Evolutionary conservation across 73 alveolate species (phyloP).

Genomic region (Paramecium octaurelia): DNA sequence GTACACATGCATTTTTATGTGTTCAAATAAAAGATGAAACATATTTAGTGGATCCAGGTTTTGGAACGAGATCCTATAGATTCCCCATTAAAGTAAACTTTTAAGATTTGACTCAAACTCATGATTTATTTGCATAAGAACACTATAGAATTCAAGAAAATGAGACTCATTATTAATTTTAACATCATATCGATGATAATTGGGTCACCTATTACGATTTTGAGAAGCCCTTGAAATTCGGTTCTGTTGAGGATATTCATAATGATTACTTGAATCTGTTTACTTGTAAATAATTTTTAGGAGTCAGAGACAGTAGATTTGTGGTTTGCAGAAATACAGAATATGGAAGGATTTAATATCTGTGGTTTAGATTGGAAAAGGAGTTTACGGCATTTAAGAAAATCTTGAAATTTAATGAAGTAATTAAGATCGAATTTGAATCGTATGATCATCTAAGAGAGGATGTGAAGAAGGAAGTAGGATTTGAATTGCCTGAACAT

Average conservation of each 20-base stretch:
- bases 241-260: neutral
- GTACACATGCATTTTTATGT: neutral
- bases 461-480: neutral
- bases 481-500: neutral
- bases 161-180: neutral
- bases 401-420: neutral
- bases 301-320: neutral
- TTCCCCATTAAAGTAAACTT: neutral
- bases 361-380: neutral
- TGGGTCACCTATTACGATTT: slow-evolving; percentile 17
- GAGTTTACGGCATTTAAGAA: neutral
- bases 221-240: neutral
- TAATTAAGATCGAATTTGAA: neutral
- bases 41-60: neutral
- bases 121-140: neutral
- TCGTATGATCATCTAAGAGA: neutral
- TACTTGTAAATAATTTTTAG: neutral
- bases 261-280: neutral
- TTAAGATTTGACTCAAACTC: neutral
- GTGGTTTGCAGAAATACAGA: neutral
- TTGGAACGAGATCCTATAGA: neutral
- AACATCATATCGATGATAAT: neutral
- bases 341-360: neutral
- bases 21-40: neutral
- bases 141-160: neutral